Evolutionary conservation across 768 basidiomycete genomes (phyloP).

Genomic region (Lentinula raphanica): DNA sequence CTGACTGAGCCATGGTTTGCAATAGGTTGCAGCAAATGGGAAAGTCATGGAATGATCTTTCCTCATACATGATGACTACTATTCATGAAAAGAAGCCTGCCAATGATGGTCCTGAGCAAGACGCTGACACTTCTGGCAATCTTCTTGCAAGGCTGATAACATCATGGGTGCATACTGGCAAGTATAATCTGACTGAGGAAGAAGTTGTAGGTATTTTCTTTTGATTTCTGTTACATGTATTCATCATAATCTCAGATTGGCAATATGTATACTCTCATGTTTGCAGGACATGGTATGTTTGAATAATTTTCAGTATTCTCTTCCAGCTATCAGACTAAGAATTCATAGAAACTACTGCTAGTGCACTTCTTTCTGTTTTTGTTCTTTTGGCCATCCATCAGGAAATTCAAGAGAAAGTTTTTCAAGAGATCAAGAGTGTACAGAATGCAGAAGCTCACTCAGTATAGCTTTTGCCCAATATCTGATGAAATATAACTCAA

Average conservation of each 20-base stretch:
- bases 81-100: constrained; percentile 9
- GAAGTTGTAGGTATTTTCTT: constrained; percentile 16
- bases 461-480: too few species aligned
- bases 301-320: neutral
- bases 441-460: too few species aligned
- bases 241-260: constrained; percentile 16
- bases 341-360: constrained; percentile 23
- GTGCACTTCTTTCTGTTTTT: constrained; percentile 24
- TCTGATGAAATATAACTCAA: too few species aligned
- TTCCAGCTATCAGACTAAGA: neutral
- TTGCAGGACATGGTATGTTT: constrained; percentile 21
- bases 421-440: constrained; percentile 14
- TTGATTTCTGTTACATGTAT: neutral
- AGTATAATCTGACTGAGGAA: constrained; percentile 13
- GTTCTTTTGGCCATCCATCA: constrained; percentile 25
- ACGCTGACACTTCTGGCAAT: constrained; percentile 4
- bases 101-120: neutral
- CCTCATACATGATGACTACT: constrained; percentile 11
- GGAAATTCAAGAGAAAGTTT: constrained; percentile 25
- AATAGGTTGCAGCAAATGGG: constrained; percentile 15
- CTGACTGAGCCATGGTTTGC: neutral
- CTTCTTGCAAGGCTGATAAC: constrained; percentile 16
- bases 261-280: constrained; percentile 20
- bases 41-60: constrained; percentile 12
- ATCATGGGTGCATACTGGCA: constrained; percentile 13